Evolutionary conservation across 1,284 basidiomycete species (phyloP), one percentile per base, ranked within the genome.

Genomic region (Anthracocystis setariae): DNA sequence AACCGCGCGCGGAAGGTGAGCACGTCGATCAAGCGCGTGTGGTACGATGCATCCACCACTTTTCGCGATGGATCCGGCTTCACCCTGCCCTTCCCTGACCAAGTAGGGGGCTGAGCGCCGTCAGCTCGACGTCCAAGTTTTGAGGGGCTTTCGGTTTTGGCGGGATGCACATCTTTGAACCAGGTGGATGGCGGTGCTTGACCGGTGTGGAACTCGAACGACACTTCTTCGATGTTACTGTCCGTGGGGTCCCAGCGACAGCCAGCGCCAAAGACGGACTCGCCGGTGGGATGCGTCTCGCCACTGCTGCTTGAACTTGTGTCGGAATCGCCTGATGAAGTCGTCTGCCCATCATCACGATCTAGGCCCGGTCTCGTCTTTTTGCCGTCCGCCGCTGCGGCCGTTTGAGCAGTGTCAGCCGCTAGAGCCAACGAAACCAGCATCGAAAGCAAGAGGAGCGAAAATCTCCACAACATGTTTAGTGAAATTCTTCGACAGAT

Each of bases 201-300:
- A 10, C 68, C 68, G 8, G 68, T 65, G 13, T 49, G 52, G 21
- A 71, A 71, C 15, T 53, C 35, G 25, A 50, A 71, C 1, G 46
- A 51, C 9, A 71, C 68, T 38, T 71, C 40, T 27, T 54, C 62
- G 15, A 71, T 71, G 51, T 71, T 71, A 46, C 46, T 53, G 2
- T 20, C 29, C 1, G 68, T 71, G 0, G 68, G 68, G 43, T 71
- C 68, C 68, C 68, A 71, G 8, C 68, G 57, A 48, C 68, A 71
- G 20, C 68, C 68, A 3, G 68, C 62, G 5, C 68, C 68, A 35
- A 71, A 71, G 21, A 65, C 49, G 35, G 52, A 60, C 8, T 42
- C 42, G 17, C 40, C n/a, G 3, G 50, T 27, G 29, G 29, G 5
- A 29, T 29, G 29, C 12, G 29, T 12, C 5, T 12, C 12, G 29